Evolutionary conservation across 768 basidiomycete genomes (phyloP).

Genomic region (Pleurotus cornucopiae): DNA sequence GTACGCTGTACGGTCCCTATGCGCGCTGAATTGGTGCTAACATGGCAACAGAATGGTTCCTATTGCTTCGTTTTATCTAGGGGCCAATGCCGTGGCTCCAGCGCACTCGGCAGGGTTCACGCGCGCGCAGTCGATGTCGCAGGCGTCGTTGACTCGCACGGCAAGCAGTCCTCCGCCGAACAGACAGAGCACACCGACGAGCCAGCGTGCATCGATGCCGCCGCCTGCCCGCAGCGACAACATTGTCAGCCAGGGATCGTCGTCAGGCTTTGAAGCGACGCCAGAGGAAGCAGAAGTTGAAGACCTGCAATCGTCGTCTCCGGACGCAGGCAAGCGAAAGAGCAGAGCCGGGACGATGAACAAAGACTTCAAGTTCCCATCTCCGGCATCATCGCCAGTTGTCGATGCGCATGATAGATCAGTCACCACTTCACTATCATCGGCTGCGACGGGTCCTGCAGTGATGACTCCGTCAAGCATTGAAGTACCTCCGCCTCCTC

Average conservation of each 20-base stretch:
- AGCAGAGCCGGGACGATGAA: conserved; percentile 76
- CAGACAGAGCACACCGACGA: conserved; percentile 27
- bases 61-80: conserved; percentile 80
- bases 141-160: conserved; percentile 49
- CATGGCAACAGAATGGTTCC: conserved; percentile 70
- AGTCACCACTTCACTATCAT: conserved; percentile 15
- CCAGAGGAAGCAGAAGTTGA: conserved; percentile 37
- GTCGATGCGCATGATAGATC: conserved; percentile 10
- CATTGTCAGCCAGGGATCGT: conserved; percentile 36
- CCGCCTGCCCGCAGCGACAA: conserved; percentile 41
- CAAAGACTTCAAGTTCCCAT: conserved; percentile 68
- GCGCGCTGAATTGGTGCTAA: neutral
- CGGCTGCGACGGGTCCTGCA: conserved; percentile 18
- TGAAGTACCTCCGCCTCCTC: conserved; percentile 78
- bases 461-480: conserved; percentile 59
- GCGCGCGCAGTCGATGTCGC: conserved; percentile 76
- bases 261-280: conserved; percentile 42
- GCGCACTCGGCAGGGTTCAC: conserved; percentile 34
- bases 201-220: conserved; percentile 69
- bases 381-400: conserved; percentile 27
- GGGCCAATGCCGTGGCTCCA: conserved; percentile 50
- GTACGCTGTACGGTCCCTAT: conserved; percentile 35
- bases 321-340: conserved; percentile 36
- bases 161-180: conserved; percentile 29
- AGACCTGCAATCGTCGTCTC: conserved; percentile 16